Evolutionary conservation across 805 yeast genomes (phyloP), one percentile per base, ranked within the genome.

Genomic region (Spathaspora gorwiae): DNA sequence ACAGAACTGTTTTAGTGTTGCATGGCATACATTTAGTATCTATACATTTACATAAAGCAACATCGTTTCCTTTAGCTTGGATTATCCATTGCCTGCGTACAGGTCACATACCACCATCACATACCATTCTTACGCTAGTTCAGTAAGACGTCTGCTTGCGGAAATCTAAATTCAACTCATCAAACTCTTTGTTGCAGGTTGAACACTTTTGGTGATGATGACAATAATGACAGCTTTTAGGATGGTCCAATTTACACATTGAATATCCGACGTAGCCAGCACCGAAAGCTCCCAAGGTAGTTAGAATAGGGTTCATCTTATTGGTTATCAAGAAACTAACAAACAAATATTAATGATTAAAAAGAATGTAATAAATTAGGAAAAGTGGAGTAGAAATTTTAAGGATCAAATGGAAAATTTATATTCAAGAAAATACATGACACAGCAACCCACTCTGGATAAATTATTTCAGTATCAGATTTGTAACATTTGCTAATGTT

Each of bases 151-250:
- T 8, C 24, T 40, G 43, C 12, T 40, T 40, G 7, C 24, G 13
- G 31, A 40, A 40, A 27, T 40, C 43, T 9, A 40, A 40, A 35
- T 40, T 30, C 43, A 38, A 24, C 12, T 40, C 43, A 26, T 40
- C 43, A 26, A 14, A 40, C 24, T 40, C 43, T 7, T 10, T 30
- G 24, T 40, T 40, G 24, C 43, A 40, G 6, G 29, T 27, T 14
- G 13, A 14, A 13, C 43, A 40, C 19, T 32, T 26, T n/a, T 15
- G 2, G 13, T 40, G 43, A 27, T 40, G 43, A 35, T 40, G 43
- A 15, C 42, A 40, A 14, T 40, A 40, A 14, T 40, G 43, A 27
- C 43, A 40, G 7, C 40, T 29, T 40, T 19, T 13, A 4, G 43
- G 43, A 24, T 40, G 43, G 6, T 40, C 31, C 9, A 39, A 10